Evolutionary conservation across 805 yeast genomes (phyloP), one percentile per base, ranked within the genome.

Genomic region (Candida palmyrensis): DNA sequence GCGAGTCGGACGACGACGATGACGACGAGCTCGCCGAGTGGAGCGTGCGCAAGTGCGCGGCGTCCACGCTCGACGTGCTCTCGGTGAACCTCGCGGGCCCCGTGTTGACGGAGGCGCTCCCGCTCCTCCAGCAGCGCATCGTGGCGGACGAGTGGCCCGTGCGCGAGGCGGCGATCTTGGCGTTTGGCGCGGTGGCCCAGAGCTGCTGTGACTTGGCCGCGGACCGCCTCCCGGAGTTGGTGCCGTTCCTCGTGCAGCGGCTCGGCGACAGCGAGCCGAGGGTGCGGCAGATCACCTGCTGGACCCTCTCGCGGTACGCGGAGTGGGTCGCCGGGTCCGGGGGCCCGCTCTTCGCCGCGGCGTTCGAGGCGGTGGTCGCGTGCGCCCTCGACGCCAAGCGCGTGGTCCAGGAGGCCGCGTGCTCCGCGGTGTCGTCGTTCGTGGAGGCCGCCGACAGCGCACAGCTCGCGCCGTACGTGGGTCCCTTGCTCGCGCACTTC

Each of bases 331-430:
- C 84, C 1, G 68, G 65, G 36, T 67, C 63, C 27, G 75, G 77
- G 27, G 82, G 84, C 8, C 71, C 64, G 41, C 82, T 82, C 48
- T 81, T 84, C 51, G 64, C 73, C 37, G 92, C 92, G 4, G 86
- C 92, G 0, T 70, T 92, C 38, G 79, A 82, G 46, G 75, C 92
- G 2, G 71, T 92, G 30, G 71, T 92, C 52, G 62, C 55, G 31
- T 82, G 92, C 57, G 77, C 85, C 16, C 62, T 87, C 44, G 97
- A 92, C 55, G 70, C 66, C 32, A 87, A 86, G 62, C 88, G 89
- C 53, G 83, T 82, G 37, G 98, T 90, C n/a, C 98, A 92, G 60
- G 90, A 88, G 49, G 82, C 95, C 36, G 96, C 95, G 1, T 86
- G 95, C 45, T 76, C 88, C 23, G 84, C 96, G 8, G 71, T 90